phyloP scores from a whole-genome alignment of 495 filamentous ascomycete genomes.

The Penicillium turbatum region DNA sequence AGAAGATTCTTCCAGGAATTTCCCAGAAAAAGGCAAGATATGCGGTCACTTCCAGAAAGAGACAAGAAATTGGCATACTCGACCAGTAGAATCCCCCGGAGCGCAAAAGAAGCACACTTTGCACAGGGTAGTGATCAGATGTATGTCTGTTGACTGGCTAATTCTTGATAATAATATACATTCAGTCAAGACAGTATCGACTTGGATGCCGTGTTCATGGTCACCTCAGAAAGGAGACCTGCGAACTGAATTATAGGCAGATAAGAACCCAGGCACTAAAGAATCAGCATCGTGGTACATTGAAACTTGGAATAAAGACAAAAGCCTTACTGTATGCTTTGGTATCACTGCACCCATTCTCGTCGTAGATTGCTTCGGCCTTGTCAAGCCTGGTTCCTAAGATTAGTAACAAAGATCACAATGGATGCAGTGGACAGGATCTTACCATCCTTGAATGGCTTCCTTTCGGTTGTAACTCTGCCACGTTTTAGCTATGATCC shows the following conservation, averaged over 20 bases:
- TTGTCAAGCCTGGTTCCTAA: constrained; percentile 26
- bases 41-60: too few relatives aligned
- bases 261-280: constrained; percentile 35
- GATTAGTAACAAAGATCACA: constrained; percentile 1
- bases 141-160: too few relatives aligned
- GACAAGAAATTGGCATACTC: too few relatives aligned
- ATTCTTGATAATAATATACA: constrained; percentile 1
- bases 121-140: too few relatives aligned
- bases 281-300: background rate
- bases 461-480: constrained; percentile 65
- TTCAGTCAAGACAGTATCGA: background rate
- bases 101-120: too few relatives aligned
- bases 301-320: background rate
- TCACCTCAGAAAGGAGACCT: constrained; percentile 1
- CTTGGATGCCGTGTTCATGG: background rate
- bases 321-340: constrained; percentile 29
- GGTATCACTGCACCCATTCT: constrained; percentile 32
- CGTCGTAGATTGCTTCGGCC: constrained; percentile 32
- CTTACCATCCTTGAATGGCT: constrained; percentile 62
- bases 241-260: constrained; percentile 17
- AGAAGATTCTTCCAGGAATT: too few relatives aligned
- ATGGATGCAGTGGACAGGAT: background rate
- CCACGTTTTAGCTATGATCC: constrained; percentile 14
- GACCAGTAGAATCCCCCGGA: too few relatives aligned
- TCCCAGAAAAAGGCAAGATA: too few relatives aligned